These are phyloP conservation scores for Teratosphaeria gauchensis DNA, from an alignment of 2,329 filamentous ascomycete genomes.

Conservation along the genomic window DNA sequence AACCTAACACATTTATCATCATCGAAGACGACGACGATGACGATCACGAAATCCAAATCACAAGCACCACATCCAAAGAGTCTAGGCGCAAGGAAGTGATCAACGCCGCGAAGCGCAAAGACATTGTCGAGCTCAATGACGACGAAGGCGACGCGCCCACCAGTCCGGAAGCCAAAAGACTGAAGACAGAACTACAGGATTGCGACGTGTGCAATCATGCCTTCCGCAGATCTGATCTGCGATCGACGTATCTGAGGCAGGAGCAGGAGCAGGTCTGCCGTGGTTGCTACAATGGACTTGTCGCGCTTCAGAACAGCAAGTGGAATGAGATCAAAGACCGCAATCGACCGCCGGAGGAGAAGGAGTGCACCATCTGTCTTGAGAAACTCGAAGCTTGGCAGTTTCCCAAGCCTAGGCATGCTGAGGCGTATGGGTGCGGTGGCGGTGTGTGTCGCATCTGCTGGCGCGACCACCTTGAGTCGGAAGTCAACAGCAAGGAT, in stretches of 20 bases:
- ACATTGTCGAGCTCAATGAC: background rate
- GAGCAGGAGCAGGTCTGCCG: background rate
- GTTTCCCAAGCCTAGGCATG: constrained; percentile 5
- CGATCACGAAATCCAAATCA: background rate
- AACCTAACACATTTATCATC: background rate
- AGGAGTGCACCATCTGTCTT: constrained; percentile 10
- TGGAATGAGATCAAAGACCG: background rate
- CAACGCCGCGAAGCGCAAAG: background rate
- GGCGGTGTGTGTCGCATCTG: constrained; percentile 9
- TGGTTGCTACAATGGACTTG: background rate
- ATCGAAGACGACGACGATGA: background rate
- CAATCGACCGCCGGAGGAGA: constrained; percentile 1
- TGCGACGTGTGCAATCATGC: background rate
- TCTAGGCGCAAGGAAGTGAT: background rate
- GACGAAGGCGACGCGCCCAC: background rate
- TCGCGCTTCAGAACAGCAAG: background rate
- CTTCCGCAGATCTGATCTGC: background rate
- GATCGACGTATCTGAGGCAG: background rate
- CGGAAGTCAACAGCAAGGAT: constrained; percentile 5
- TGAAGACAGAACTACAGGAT: background rate
- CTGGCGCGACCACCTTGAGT: constrained; percentile 7
- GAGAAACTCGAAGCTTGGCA: constrained; percentile 2
- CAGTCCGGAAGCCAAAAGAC: background rate
- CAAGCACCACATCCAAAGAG: background rate
- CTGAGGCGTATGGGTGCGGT: background rate